These are phyloP conservation scores for Eleusine indica DNA, from an alignment of 176 grass and related monocot genomes.

Conservation along the genomic window DNA sequence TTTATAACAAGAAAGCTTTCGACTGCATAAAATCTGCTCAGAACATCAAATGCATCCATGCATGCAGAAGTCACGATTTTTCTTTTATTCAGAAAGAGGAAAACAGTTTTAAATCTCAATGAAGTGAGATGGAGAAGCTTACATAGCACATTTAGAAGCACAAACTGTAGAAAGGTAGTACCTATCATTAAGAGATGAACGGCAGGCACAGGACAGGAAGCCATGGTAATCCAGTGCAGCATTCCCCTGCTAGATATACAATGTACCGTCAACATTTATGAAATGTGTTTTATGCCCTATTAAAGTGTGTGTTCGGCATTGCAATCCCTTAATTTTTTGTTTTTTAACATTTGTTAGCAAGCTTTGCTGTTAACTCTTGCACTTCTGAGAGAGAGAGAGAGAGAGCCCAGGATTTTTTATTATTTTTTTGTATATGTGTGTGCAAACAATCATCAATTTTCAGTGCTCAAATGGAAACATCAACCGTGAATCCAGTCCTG, in stretches of 20 bases:
- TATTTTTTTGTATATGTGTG: background rate
- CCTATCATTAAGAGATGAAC: slow-evolving; percentile 43
- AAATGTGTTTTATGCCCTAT: background rate
- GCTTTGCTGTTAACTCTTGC: background rate
- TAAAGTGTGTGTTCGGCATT: background rate
- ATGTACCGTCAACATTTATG: background rate
- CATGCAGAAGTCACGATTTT: background rate
- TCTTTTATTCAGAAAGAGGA: background rate
- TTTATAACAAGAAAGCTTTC: slow-evolving; percentile 6
- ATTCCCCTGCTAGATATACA: background rate
- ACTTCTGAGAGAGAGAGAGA: background rate
- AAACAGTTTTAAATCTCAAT: background rate
- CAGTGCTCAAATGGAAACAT: background rate
- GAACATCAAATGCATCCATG: slow-evolving; percentile 4
- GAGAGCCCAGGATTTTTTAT: background rate
- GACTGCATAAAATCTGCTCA: slow-evolving; percentile 6
- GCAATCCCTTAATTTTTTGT: background rate
- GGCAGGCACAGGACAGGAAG: background rate
- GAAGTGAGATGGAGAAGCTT: background rate
- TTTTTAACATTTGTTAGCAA: background rate
- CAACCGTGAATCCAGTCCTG: background rate
- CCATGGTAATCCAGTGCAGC: slow-evolving; percentile 29
- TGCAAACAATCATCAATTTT: background rate
- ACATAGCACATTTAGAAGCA: slow-evolving; percentile 18
- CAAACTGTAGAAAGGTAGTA: slow-evolving; percentile 27